phyloP scores from a whole-genome alignment of 495 filamentous ascomycete species.

The Aspergillus bridgeri region DNA sequence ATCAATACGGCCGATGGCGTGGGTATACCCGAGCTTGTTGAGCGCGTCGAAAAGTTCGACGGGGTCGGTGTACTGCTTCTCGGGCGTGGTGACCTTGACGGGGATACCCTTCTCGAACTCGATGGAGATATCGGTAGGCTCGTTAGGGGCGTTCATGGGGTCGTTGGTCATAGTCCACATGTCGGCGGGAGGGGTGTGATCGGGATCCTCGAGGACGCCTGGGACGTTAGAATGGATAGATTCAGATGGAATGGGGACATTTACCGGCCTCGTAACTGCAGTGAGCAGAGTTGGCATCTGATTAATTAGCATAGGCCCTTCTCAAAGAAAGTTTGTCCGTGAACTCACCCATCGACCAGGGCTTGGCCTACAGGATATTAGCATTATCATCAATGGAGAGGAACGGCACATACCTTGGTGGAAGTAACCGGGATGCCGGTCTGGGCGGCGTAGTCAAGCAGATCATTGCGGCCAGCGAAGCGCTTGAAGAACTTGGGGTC shows the following conservation, averaged over 20 bases:
- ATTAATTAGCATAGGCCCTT: not conserved
- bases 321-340: not conserved
- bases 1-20: conserved; percentile 86
- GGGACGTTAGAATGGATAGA: not conserved
- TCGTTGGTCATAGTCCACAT: conserved; percentile 84
- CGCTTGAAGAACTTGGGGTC: conserved; percentile 77
- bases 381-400: not conserved
- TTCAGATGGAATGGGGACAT: not conserved
- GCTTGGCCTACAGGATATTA: conserved; percentile 49
- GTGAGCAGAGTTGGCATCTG: conserved; percentile 85
- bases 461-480: conserved; percentile 80
- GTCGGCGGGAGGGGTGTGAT: conserved; percentile 62
- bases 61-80: conserved; percentile 66
- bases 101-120: conserved; percentile 85
- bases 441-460: conserved; percentile 80
- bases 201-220: conserved; percentile 44
- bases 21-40: conserved; percentile 71
- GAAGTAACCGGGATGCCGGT: conserved; percentile 81
- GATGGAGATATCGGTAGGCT: conserved; percentile 72
- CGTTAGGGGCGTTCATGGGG: conserved; percentile 70
- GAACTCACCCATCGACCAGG: conserved; percentile 56
- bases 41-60: conserved; percentile 76
- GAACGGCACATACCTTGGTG: conserved; percentile 53
- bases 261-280: conserved; percentile 86
- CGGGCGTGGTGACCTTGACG: conserved; percentile 59